These are phyloP conservation scores for Lunasporangiospora selenospora DNA, from an alignment of 192 early-diverging fungal genomes.

Conservation along the genomic window DNA sequence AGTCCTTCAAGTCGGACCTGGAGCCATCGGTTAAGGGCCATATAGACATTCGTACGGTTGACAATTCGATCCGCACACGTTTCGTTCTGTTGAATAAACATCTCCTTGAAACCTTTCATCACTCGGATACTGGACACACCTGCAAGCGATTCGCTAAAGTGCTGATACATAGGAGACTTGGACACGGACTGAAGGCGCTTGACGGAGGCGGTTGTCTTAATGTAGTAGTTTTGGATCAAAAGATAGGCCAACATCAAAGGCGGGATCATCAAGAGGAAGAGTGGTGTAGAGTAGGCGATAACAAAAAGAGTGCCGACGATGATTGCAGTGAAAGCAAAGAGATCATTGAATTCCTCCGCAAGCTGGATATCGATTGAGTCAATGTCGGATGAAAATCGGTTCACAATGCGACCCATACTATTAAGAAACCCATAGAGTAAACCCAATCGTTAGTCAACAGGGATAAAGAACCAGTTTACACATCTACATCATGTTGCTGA, in stretches of 20 bases:
- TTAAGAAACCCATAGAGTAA: too few relatives aligned
- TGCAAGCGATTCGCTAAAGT: slow-evolving; percentile 66
- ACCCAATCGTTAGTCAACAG: too few relatives aligned
- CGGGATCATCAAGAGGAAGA: slow-evolving; percentile 55
- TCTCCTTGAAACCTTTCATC: slow-evolving; percentile 58
- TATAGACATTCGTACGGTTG: slow-evolving; percentile 6
- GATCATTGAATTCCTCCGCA: slow-evolving; percentile 52
- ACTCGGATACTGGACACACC: slow-evolving; percentile 71
- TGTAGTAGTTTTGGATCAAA: slow-evolving; percentile 63
- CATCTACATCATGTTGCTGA: too few relatives aligned
- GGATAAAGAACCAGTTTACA: too few relatives aligned
- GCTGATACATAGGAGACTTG: slow-evolving; percentile 80
- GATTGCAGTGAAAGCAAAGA: slow-evolving; percentile 29
- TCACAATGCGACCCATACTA: slow-evolving; percentile 84
- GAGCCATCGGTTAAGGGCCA: slow-evolving; percentile 75
- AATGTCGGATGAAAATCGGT: slow-evolving; percentile 91
- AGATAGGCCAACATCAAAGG: slow-evolving; percentile 55
- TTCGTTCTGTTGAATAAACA: slow-evolving; percentile 20
- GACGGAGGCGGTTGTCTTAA: slow-evolving; percentile 74
- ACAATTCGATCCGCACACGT: slow-evolving; percentile 5
- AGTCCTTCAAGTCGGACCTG: slow-evolving; percentile 70
- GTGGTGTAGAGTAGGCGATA: slow-evolving; percentile 52
- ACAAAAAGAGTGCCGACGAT: slow-evolving; percentile 48
- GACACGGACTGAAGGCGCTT: slow-evolving; percentile 86
- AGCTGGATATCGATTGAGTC: slow-evolving; percentile 74